Conservation (phyloP, 257 asterid genomes). For the Orobanche coerulescens region DNA sequence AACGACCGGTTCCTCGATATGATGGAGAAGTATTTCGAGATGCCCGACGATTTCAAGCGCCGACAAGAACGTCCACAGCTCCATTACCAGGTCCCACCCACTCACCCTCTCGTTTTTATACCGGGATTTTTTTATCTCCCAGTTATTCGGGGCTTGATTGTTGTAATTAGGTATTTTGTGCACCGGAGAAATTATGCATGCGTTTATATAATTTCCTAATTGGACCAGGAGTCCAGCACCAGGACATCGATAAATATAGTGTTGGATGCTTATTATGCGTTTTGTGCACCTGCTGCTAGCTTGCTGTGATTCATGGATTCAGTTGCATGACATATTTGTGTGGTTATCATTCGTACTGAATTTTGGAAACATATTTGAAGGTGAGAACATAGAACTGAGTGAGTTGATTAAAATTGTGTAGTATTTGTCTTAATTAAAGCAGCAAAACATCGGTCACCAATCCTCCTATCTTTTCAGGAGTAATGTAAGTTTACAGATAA, state of each 20-base stretch:
- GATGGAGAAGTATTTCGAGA: conserved; percentile 88
- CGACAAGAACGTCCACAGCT: conserved; percentile 79
- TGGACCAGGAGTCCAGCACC: no score
- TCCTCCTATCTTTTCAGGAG: not conserved
- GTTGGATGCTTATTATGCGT: not conserved
- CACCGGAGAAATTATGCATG: not conserved
- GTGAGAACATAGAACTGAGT: not conserved
- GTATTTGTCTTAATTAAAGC: not conserved
- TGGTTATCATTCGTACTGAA: not conserved
- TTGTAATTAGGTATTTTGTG: not conserved
- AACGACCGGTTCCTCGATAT: conserved; percentile 77
- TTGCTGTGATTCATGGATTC: not conserved
- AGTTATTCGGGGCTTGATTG: not conserved
- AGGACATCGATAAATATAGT: not conserved
- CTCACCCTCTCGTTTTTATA: conserved; percentile 10
- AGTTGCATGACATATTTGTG: not conserved
- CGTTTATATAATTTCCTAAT: not conserved
- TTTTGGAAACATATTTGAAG: not conserved
- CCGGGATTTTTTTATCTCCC: not conserved
- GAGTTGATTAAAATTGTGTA: not conserved
- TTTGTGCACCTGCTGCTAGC: not conserved
- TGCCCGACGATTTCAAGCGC: conserved; percentile 77
- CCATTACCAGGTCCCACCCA: conserved; percentile 69
- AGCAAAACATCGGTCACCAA: not conserved
- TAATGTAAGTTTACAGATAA: not conserved